Evolutionary conservation across 495 filamentous ascomycete species (phyloP), one percentile per base, ranked within the genome.

Genomic region (Penicillium goetzii): DNA sequence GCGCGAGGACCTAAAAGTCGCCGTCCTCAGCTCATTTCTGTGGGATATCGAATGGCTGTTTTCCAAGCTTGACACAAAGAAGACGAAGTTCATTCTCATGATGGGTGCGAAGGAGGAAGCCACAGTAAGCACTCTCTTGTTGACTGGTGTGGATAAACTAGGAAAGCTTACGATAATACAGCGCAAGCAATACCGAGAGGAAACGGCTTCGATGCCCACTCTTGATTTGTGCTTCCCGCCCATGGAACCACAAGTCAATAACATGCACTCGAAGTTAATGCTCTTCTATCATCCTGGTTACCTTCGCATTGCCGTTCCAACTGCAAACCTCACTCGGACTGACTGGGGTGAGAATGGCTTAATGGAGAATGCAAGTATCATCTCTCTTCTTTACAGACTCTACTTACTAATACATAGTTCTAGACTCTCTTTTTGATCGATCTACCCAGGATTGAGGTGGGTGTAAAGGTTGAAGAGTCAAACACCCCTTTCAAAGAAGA

Each of bases 261-360:
- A 81, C 66, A 97, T 96, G 93, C 93, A 97, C 68, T 95, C 91
- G 6, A 97, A 97, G 67, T 75, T 97, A 14, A 90, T 92, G 83
- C 79, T 97, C 0, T 81, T 97, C 0, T 92, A 91, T 65, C 88
- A 92, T 63, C 78, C 81, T 0, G 68, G 62, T 0, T 86, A 93
- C 68, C 69, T 96, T 2, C 83, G 93, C 0, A 82, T 97, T 11
- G 93, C 84, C 0, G 83, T 97, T 0, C 92, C 93, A 0, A 92
- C 85, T 10, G 93, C 90, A 0, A 97, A 97, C 62, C 72, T 96
- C 4, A 83, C 88, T n/a, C 76, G 83, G 1, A 89, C 87, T 65
- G 93, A 97, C 70, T 96, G 93, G 93, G 93, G 93, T 0, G 93
- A 94, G 69, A 82, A 83, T 0, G 78, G 88, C 0, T 68, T 86